Percentiles rank a stretch among this genome's conserved stretches.
Evolutionary conservation across 129 eudicot genomes (phyloP).

Genomic region (Lactuca saligna): DNA sequence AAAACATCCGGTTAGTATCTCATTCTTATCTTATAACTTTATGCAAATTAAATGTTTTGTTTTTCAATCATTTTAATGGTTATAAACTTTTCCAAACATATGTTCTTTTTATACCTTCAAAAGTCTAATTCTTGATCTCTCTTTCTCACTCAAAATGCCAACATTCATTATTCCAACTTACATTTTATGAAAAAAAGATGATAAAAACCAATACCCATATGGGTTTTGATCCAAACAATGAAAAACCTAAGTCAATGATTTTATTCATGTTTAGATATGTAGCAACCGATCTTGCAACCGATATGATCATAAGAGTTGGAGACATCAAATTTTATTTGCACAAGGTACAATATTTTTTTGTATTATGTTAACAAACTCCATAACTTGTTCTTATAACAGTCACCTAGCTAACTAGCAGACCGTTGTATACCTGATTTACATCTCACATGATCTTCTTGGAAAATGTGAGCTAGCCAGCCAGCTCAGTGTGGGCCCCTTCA

Average conservation of each 20-base stretch:
- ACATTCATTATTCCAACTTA: slow-evolving; percentile 2
- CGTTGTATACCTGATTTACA: too few species aligned
- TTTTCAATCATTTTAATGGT: background rate
- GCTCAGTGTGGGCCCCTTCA: too few species aligned
- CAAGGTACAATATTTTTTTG: slow-evolving; percentile 49
- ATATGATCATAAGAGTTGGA: slow-evolving; percentile 59
- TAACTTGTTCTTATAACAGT: too few species aligned
- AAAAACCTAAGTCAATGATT: background rate
- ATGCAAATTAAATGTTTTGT: slow-evolving; percentile 1
- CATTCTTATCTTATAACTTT: slow-evolving; percentile 10
- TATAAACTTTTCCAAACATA: slow-evolving; percentile 6
- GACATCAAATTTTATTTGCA: slow-evolving; percentile 79
- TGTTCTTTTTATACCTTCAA: background rate
- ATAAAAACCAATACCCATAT: background rate
- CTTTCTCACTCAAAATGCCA: slow-evolving; percentile 7
- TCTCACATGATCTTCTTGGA: too few species aligned
- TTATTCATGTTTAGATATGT: slow-evolving; percentile 56
- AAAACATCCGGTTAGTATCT: slow-evolving; percentile 59
- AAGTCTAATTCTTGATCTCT: background rate
- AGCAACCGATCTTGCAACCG: slow-evolving; percentile 73
- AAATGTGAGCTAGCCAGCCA: too few species aligned
- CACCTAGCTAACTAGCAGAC: too few species aligned
- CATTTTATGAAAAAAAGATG: background rate
- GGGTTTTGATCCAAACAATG: slow-evolving; percentile 4
- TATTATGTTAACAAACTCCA: background rate